Base-by-base conservation (phyloP, 345 rosid species). In the Arabis hirsuta region DNA sequence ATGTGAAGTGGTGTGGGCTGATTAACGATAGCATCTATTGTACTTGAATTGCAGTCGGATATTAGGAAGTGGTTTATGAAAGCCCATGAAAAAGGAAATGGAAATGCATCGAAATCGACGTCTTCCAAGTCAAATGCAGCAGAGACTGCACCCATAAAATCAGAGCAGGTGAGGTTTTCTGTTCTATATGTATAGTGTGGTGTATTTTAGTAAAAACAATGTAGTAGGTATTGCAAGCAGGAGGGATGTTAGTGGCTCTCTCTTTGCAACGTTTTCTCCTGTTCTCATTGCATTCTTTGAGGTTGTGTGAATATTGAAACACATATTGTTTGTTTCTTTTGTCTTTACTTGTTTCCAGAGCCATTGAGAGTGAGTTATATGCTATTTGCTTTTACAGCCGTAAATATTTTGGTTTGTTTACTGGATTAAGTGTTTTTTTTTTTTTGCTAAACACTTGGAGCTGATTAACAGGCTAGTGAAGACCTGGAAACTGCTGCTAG, bases 1-100 rank as follows among this genome's bases (percentile, higher is more conserved):
- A 61, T 61, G 53, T 61, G 53, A 51, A 45, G 47, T 41, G 11
- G 11, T 66, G n/a, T 54, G 13, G n/a, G 50, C 26, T 73, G 54
- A 73, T 50, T 13, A 2, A 2, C 26, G 24, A 27, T 74, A 50
- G 2, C 20, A 55, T 69, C 65, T 62, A 7, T 65, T 67, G 38
- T 62, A 55, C 68, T 67, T 66, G 69, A 47, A 64, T 79, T 75
- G 71, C 87, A 94, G 98, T 89, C 93, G 14, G 99, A 90, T 83
- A 95, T 95, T 74, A 82, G 99, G 80, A 95, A 91, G 76, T 95
- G 99, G 99, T 86, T 95, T 41, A 79, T 91, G 94, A 95, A 91
- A 86, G 78, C 99, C 1, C 99, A 95, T 71, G 87, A 84, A n/a
- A 91, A 87, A 72, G 87, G 83, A 51, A 86, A 79, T 66, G 88